Evolutionary conservation across 2,329 filamentous ascomycete genomes (phyloP).

Genomic region (Cladosporium phlei): DNA sequence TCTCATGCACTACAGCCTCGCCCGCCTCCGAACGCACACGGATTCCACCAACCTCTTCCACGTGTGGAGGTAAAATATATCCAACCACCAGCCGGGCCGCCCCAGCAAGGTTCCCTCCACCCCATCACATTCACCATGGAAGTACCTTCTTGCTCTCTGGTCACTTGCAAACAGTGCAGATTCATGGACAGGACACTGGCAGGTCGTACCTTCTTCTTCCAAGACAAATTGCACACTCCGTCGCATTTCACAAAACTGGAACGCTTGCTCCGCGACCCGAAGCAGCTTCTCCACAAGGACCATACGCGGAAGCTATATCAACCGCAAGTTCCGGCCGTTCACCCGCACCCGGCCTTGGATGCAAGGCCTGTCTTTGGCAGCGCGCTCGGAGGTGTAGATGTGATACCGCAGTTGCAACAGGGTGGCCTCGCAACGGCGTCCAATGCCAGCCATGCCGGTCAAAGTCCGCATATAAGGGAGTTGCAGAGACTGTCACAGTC

Average conservation of each 20-base stretch:
- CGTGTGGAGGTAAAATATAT: neutral
- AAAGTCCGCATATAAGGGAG: no score
- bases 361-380: no score
- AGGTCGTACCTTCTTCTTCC: neutral
- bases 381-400: no score
- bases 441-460: no score
- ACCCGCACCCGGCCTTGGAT: no score
- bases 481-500: no score
- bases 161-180: neutral
- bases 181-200: neutral
- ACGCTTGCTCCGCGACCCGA: neutral
- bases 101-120: neutral
- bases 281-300: neutral
- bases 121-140: conserved; percentile 2
- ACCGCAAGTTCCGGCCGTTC: neutral
- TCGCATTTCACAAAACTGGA: neutral
- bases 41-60: neutral
- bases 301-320: neutral
- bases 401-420: no score
- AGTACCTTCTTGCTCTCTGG: neutral
- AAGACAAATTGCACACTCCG: neutral
- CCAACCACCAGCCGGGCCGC: neutral
- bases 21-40: neutral
- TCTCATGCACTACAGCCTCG: neutral
- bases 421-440: no score